Percentiles rank a stretch among this genome's conserved stretches.
These are phyloP conservation scores for Microbotryum silenes-acaulis DNA, from an alignment of 1,284 basidiomycete genomes.

Conservation along the genomic window DNA sequence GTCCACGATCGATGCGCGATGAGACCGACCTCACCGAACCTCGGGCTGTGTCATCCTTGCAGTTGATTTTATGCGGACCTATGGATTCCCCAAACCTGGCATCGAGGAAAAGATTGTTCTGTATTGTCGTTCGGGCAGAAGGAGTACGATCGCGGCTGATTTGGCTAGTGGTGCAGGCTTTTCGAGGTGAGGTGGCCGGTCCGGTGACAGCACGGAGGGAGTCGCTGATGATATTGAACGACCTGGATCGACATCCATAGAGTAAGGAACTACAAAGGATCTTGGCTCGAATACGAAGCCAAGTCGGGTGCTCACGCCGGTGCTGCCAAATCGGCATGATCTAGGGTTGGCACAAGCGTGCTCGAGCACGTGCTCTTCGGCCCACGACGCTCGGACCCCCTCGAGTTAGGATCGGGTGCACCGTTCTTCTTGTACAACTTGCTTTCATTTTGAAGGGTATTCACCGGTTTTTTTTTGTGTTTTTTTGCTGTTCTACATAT, in stretches of 20 bases:
- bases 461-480: too few relatives aligned
- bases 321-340: too few relatives aligned
- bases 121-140: conserved; percentile 3
- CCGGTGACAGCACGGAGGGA: neutral
- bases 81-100: neutral
- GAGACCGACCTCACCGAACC: neutral
- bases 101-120: neutral
- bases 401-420: too few relatives aligned
- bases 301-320: neutral
- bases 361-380: too few relatives aligned
- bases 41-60: neutral
- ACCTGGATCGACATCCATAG: neutral
- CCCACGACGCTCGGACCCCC: too few relatives aligned
- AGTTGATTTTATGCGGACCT: conserved; percentile 1
- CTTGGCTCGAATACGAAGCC: neutral
- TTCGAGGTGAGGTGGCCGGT: neutral
- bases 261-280: neutral
- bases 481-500: too few relatives aligned
- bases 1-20: too few relatives aligned
- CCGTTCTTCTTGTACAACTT: too few relatives aligned
- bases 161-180: neutral
- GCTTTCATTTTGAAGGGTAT: too few relatives aligned
- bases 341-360: too few relatives aligned
- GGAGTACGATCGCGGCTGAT: conserved; percentile 1
- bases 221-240: neutral